Conservation (phyloP, 129 eudicot genomes). For the Apium graveolens region DNA sequence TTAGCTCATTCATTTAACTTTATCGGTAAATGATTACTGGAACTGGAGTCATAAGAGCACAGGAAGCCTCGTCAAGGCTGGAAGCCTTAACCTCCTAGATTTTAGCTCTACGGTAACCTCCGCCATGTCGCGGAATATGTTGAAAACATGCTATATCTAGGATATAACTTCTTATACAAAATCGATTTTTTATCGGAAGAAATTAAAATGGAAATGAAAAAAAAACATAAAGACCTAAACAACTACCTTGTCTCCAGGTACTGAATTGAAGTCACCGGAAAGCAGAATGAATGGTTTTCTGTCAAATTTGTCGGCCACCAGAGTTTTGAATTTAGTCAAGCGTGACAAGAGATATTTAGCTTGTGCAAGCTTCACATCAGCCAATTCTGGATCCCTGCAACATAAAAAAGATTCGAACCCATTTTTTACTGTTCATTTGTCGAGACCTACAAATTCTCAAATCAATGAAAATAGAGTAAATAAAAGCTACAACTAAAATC, state of each 20-base stretch:
- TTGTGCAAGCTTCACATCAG: conserved; percentile 90
- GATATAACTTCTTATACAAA: neutral
- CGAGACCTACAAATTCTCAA: neutral
- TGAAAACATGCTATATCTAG: neutral
- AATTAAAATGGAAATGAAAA: neutral
- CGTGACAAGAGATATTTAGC: conserved; percentile 70
- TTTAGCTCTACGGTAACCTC: neutral
- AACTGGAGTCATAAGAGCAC: neutral
- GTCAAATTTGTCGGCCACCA: conserved; percentile 46
- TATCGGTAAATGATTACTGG: neutral
- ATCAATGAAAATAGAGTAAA: neutral
- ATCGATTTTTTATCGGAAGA: neutral
- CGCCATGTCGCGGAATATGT: neutral
- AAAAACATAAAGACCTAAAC: neutral
- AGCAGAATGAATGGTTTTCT: conserved; percentile 65
- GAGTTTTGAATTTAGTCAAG: conserved; percentile 38
- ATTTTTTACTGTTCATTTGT: neutral
- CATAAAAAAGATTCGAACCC: neutral
- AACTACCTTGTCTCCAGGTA: conserved; percentile 86
- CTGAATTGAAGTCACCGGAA: conserved; percentile 89
- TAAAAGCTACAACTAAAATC: conserved; percentile 8
- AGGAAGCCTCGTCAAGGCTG: too few relatives aligned
- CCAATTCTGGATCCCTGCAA: conserved; percentile 90
- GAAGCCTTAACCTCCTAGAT: too few relatives aligned
- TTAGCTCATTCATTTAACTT: neutral